A percentile compares a stretch with the other conserved stretches of the same genome.
Conservation (phyloP, 1,284 basidiomycete species). For the Malassezia globosa region DNA sequence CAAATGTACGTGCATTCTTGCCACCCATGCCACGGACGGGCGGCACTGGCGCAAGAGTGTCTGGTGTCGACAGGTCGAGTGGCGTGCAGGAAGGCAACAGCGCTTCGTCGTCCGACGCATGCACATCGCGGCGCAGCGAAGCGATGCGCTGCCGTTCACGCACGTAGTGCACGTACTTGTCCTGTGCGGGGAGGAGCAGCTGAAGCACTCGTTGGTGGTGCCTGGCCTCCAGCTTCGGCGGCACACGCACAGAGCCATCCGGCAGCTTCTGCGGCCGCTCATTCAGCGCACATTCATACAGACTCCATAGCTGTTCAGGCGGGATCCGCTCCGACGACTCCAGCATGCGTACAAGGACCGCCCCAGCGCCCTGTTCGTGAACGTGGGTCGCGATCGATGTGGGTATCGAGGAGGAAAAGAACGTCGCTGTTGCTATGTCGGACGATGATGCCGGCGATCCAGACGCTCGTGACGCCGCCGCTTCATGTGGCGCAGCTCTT, state of each 20-base stretch:
- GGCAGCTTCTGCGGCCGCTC: conserved; percentile 1
- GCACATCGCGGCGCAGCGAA: not conserved
- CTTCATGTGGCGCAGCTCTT: not conserved
- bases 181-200: conserved; percentile 1
- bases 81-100: not conserved
- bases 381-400: no score
- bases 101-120: not conserved
- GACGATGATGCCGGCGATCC: no score
- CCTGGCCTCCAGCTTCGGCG: not conserved
- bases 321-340: not conserved
- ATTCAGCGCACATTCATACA: conserved; percentile 9
- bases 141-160: not conserved
- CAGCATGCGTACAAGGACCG: conserved; percentile 5
- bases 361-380: not conserved
- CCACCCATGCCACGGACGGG: conserved; percentile 8
- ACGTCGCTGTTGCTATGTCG: no score
- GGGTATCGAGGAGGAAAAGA: no score
- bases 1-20: not conserved
- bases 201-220: conserved; percentile 13
- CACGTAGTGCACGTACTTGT: conserved; percentile 2
- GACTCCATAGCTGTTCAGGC: conserved; percentile 9
- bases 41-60: conserved; percentile 1
- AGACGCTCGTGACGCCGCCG: no score
- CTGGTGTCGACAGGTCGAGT: conserved; percentile 12
- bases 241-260: conserved; percentile 10